phyloP scores from a whole-genome alignment of 148 eudicot genomes.

The Simmondsia chinensis region DNA sequence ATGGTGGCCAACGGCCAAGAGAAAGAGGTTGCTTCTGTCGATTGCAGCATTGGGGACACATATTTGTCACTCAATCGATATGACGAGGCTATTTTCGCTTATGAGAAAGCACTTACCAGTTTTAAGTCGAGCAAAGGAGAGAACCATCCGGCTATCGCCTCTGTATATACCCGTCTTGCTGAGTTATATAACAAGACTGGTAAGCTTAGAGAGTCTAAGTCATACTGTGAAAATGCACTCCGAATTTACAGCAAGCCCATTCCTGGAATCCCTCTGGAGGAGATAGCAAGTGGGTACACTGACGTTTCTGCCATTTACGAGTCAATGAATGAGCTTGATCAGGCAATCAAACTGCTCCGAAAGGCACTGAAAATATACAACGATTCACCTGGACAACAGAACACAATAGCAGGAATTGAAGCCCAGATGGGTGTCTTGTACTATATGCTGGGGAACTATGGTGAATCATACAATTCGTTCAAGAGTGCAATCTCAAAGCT shows the following conservation, averaged over 20 bases:
- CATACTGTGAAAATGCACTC: constrained; percentile 92
- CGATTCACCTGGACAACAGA: constrained; percentile 94
- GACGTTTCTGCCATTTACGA: constrained; percentile 93
- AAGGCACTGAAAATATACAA: constrained; percentile 84
- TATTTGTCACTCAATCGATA: constrained; percentile 69
- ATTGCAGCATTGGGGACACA: constrained; percentile 92
- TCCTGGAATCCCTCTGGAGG: constrained; percentile 82
- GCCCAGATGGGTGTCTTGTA: constrained; percentile 98
- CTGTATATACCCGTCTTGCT: constrained; percentile 87
- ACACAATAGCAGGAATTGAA: constrained; percentile 90
- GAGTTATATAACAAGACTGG: constrained; percentile 89
- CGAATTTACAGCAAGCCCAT: constrained; percentile 67
- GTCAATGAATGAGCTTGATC: constrained; percentile 92
- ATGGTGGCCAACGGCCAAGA: constrained; percentile 96
- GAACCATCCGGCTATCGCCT: constrained; percentile 85
- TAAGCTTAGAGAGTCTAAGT: constrained; percentile 76
- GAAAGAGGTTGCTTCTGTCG: constrained; percentile 85
- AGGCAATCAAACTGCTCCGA: constrained; percentile 71
- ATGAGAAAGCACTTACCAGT: constrained; percentile 84
- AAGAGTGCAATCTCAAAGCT: constrained; percentile 67
- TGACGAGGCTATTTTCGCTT: constrained; percentile 90
- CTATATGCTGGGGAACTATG: constrained; percentile 76
- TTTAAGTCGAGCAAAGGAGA: constrained; percentile 86
- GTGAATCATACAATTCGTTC: constrained; percentile 66
- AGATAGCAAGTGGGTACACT: constrained; percentile 81